A percentile compares a stretch with the other conserved stretches of the same genome.
These are phyloP conservation scores for Penicillium egyptiacum DNA, from an alignment of 495 filamentous ascomycete species.

Conservation along the genomic window DNA sequence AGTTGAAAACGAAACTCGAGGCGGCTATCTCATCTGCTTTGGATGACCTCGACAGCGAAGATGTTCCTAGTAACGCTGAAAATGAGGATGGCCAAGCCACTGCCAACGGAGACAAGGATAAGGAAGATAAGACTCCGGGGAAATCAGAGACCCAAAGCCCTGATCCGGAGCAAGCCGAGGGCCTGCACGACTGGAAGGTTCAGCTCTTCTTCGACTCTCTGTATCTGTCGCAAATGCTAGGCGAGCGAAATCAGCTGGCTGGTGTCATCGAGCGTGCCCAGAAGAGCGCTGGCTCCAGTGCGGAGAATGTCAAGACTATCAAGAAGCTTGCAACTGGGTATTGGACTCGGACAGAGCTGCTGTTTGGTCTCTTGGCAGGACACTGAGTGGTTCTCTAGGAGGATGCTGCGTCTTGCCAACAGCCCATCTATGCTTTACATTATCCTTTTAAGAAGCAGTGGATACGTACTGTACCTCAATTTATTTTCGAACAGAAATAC, in stretches of 20 bases:
- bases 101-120: conserved; percentile 4
- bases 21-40: conserved; percentile 23
- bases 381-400: conserved; percentile 9
- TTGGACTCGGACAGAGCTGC: conserved; percentile 73
- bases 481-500: background rate
- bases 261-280: conserved; percentile 47
- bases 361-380: conserved; percentile 61
- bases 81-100: conserved; percentile 7
- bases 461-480: background rate
- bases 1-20: conserved; percentile 41
- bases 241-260: conserved; percentile 41
- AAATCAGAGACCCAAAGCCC: background rate
- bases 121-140: background rate
- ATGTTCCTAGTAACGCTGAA: conserved; percentile 9
- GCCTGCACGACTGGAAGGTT: conserved; percentile 55
- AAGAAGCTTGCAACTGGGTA: conserved; percentile 65
- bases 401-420: background rate
- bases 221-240: conserved; percentile 58
- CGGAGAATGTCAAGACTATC: conserved; percentile 47
- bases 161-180: conserved; percentile 8
- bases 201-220: conserved; percentile 79
- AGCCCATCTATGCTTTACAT: background rate
- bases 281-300: conserved; percentile 46
- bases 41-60: conserved; percentile 20
- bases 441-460: background rate